A percentile compares a stretch with the other conserved stretches of the same genome.
Evolutionary conservation across 2,329 filamentous ascomycete species (phyloP).

Genomic region (Penicillium sp.): DNA sequence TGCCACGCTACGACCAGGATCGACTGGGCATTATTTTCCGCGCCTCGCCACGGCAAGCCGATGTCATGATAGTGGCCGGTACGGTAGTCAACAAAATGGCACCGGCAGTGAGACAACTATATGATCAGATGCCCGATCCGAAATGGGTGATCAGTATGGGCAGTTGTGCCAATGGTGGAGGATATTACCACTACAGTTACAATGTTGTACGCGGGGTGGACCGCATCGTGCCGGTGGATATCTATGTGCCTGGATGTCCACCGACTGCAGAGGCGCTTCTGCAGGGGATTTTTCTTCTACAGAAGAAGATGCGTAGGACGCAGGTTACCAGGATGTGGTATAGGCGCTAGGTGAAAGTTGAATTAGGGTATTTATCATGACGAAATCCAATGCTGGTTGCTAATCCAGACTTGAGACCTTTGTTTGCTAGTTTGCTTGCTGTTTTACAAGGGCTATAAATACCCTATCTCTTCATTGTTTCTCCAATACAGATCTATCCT

Average conservation of each 20-base stretch:
- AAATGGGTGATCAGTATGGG: slow-evolving; percentile 86
- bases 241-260: slow-evolving; percentile 73
- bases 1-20: slow-evolving; percentile 85
- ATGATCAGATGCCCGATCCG: slow-evolving; percentile 93
- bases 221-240: slow-evolving; percentile 73
- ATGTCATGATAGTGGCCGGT: slow-evolving; percentile 91
- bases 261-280: slow-evolving; percentile 54
- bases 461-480: no score
- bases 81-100: slow-evolving; percentile 97
- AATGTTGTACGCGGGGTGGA: slow-evolving; percentile 72
- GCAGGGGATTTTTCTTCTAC: slow-evolving; percentile 68
- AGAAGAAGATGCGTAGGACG: slow-evolving; percentile 67
- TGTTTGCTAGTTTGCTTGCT: no score
- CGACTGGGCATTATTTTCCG: slow-evolving; percentile 87
- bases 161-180: slow-evolving; percentile 78
- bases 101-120: slow-evolving; percentile 81
- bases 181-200: slow-evolving; percentile 87
- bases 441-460: no score
- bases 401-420: no score
- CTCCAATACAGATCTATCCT: no score
- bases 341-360: slow-evolving; percentile 40
- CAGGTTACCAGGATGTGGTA: slow-evolving; percentile 55
- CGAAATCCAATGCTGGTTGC: no score
- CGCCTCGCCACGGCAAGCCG: slow-evolving; percentile 80
- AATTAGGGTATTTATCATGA: no score